Evolutionary conservation across 768 basidiomycete genomes (phyloP).

Genomic region (Suillus hirtellus): DNA sequence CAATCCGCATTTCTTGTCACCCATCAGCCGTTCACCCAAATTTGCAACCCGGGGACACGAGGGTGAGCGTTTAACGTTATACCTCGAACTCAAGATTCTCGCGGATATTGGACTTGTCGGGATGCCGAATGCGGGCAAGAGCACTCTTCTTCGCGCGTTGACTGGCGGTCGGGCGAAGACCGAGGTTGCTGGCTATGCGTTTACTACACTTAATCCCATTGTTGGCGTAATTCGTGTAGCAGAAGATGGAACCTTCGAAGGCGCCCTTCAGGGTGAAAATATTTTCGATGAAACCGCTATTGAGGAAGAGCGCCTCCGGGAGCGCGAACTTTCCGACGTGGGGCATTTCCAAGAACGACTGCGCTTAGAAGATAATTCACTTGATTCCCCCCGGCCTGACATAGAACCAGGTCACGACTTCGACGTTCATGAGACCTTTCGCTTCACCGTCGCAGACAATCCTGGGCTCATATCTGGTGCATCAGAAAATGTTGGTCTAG

Average conservation of each 20-base stretch:
- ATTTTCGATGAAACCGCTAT: slow-evolving; percentile 68
- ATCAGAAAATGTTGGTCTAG: slow-evolving; percentile 88
- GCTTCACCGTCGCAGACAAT: slow-evolving; percentile 97
- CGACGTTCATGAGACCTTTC: slow-evolving; percentile 68
- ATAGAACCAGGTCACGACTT: slow-evolving; percentile 47
- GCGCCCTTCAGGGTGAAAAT: slow-evolving; percentile 46
- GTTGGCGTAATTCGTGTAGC: slow-evolving; percentile 87
- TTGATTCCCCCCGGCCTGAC: slow-evolving; percentile 24
- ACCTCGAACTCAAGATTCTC: slow-evolving; percentile 88
- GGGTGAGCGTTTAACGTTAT: slow-evolving; percentile 75
- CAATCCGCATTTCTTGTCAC: slow-evolving; percentile 80
- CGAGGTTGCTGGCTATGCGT: slow-evolving; percentile 88
- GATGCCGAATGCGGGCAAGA: slow-evolving; percentile 93
- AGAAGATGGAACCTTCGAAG: slow-evolving; percentile 76
- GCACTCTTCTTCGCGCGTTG: slow-evolving; percentile 86
- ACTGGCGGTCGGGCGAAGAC: slow-evolving; percentile 83
- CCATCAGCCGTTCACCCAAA: slow-evolving; percentile 77
- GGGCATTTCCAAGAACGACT: slow-evolving; percentile 1
- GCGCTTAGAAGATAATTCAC: slow-evolving; percentile 15
- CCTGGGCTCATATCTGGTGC: slow-evolving; percentile 88
- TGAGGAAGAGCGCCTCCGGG: slow-evolving; percentile 47
- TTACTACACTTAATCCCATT: slow-evolving; percentile 94
- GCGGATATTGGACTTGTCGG: slow-evolving; percentile 97
- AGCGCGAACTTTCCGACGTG: slow-evolving; percentile 44
- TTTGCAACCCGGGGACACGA: slow-evolving; percentile 78